phyloP scores from a whole-genome alignment of 192 early-diverging fungal species.

The Coemansia sp. region DNA sequence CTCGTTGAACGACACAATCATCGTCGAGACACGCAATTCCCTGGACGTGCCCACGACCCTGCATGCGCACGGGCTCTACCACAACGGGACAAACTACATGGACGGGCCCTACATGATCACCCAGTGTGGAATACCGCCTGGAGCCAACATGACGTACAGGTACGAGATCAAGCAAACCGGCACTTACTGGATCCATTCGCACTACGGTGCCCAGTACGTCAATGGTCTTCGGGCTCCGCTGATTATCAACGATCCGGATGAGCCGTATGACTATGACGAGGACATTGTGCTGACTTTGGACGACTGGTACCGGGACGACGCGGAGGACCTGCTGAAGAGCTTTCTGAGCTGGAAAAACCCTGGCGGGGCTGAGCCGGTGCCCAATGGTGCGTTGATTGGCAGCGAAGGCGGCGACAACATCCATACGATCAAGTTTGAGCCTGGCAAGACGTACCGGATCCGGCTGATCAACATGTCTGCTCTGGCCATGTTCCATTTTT shows the following conservation, averaged over 20 bases:
- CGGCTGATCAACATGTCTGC: conserved; percentile 84
- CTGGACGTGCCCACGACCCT: conserved; percentile 63
- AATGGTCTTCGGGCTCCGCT: conserved; percentile 77
- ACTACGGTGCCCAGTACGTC: conserved; percentile 73
- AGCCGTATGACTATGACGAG: conserved; percentile 69
- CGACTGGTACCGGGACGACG: conserved; percentile 78
- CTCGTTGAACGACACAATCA: conserved; percentile 41
- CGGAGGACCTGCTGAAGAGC: conserved; percentile 52
- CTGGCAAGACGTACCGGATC: conserved; percentile 82
- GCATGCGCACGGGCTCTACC: conserved; percentile 80
- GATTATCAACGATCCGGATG: conserved; percentile 63
- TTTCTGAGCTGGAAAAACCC: conserved; percentile 70
- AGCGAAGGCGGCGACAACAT: conserved; percentile 48
- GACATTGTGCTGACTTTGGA: conserved; percentile 66
- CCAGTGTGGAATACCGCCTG: conserved; percentile 75
- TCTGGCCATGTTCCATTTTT: conserved; percentile 73
- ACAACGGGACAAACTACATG: conserved; percentile 69
- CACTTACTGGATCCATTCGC: conserved; percentile 85
- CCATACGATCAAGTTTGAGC: conserved; percentile 57
- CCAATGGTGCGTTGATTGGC: conserved; percentile 70
- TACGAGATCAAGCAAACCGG: conserved; percentile 71
- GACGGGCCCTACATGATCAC: conserved; percentile 75
- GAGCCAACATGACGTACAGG: conserved; percentile 68
- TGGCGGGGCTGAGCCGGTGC: conserved; percentile 66
- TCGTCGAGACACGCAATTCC: conserved; percentile 58